Conservation (phyloP, 2,329 filamentous ascomycete genomes). For the Colletotrichum lupini region DNA sequence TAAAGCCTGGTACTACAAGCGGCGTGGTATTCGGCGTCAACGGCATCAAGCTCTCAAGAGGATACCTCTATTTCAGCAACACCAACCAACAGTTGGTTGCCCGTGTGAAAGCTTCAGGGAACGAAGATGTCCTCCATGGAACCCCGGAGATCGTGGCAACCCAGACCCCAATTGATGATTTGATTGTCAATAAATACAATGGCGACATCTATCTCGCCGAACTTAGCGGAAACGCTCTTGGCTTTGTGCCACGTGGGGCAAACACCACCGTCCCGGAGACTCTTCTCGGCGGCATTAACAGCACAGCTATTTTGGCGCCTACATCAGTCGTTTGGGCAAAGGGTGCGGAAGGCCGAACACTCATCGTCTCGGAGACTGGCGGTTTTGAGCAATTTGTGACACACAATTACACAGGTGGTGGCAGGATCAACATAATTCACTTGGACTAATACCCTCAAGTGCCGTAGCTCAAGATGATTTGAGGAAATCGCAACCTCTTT, state of each 20-base stretch:
- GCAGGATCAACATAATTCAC: no score
- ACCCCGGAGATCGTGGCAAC: neutral
- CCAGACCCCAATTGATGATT: neutral
- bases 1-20: neutral
- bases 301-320: neutral
- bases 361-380: no score
- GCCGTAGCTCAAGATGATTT: no score
- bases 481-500: no score
- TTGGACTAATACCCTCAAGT: no score
- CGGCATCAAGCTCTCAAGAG: conserved; percentile 33
- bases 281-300: neutral
- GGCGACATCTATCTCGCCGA: neutral
- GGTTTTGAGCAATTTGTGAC: no score
- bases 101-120: neutral
- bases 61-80: conserved; percentile 40
- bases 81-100: conserved; percentile 10
- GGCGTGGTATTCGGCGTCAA: conserved; percentile 36
- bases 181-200: neutral
- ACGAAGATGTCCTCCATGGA: neutral
- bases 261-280: neutral
- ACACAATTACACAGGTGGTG: no score
- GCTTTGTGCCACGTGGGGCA: neutral
- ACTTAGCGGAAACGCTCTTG: neutral
- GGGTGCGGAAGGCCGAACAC: no score
- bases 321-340: no score